These are phyloP conservation scores for Pterulicium gracile DNA, from an alignment of 1,284 basidiomycete genomes.

Conservation along the genomic window DNA sequence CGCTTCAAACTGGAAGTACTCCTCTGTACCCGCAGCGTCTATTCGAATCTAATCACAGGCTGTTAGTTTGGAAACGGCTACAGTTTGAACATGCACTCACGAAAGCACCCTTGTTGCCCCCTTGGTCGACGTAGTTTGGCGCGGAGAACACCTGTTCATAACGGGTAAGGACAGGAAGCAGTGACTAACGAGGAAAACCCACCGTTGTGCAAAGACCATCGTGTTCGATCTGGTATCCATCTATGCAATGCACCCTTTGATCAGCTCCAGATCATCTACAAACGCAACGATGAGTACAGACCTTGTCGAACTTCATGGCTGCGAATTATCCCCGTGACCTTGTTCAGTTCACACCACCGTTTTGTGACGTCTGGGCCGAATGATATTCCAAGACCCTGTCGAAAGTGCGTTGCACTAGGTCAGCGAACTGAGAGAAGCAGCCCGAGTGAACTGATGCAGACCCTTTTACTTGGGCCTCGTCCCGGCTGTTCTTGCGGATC, in stretches of 20 bases:
- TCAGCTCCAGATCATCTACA: neutral
- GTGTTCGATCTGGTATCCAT: constrained; percentile 85
- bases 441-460: constrained; percentile 22
- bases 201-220: constrained; percentile 84
- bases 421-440: neutral
- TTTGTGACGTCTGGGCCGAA: constrained; percentile 93
- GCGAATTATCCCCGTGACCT: constrained; percentile 83
- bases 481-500: constrained; percentile 88
- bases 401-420: no score
- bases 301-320: constrained; percentile 97
- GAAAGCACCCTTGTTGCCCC: constrained; percentile 73
- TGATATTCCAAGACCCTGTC: constrained; percentile 84
- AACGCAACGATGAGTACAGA: constrained; percentile 16
- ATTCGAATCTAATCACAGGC: constrained; percentile 57
- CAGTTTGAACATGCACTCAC: constrained; percentile 29
- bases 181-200: constrained; percentile 14
- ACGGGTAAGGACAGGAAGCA: constrained; percentile 10
- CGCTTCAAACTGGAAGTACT: constrained; percentile 81
- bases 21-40: constrained; percentile 63
- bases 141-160: constrained; percentile 62
- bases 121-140: constrained; percentile 79
- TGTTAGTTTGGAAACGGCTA: constrained; percentile 8
- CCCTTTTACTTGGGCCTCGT: constrained; percentile 94
- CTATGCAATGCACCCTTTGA: constrained; percentile 23
- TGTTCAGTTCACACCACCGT: constrained; percentile 83